Base-by-base conservation (phyloP, 257 asterid species). In the Penstemon barbatus region DNA sequence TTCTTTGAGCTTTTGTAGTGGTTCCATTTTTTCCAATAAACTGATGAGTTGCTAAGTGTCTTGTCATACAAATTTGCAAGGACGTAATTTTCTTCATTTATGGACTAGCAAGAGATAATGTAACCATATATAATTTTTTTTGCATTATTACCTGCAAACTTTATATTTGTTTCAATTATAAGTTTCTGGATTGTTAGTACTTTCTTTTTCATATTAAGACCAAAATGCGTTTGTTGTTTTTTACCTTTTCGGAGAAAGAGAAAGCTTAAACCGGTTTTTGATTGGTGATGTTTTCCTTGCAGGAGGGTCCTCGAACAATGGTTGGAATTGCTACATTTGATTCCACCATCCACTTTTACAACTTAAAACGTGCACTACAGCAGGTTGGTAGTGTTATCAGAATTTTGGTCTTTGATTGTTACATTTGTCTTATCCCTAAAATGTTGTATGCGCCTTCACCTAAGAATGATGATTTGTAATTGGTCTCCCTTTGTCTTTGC, bases 281-380 rank as follows among this genome's bases (percentile, higher is more conserved):
- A 5, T 45, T 74, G 56, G 51, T 69, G 58, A 58, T 58, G 53
- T 74, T 76, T 52, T 63, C 70, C 68, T 77, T 89, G 85, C 90
- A 92, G 98, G 96, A 87, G 73, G 93, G 94, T 76, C 95, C 96
- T 61, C 88, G 93, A 70, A 91, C 97, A 44, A 78, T 85, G 89
- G 96, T 89, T 74, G 99, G 99, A 53, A 77, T 94, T 82, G 97
- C 97, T 77, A 94, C 99, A 49, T 94, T 84, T 83, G 99, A 94
- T 73, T 85, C 95, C 41, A 91, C 95, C 68, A 84, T 94, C 77
- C 99, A 94, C 84, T 94, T 94, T 74, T 94, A 94, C 91, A 84
- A 91, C 90, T 81, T 94, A 57, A 94, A 87, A 75, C 91, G 96
- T 64, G 89, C 86, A 63, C 62, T 72, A 65, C 96, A 90, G 84